Evolutionary conservation across 495 filamentous ascomycete species (phyloP).

Genomic region (Podospora fimiseda): DNA sequence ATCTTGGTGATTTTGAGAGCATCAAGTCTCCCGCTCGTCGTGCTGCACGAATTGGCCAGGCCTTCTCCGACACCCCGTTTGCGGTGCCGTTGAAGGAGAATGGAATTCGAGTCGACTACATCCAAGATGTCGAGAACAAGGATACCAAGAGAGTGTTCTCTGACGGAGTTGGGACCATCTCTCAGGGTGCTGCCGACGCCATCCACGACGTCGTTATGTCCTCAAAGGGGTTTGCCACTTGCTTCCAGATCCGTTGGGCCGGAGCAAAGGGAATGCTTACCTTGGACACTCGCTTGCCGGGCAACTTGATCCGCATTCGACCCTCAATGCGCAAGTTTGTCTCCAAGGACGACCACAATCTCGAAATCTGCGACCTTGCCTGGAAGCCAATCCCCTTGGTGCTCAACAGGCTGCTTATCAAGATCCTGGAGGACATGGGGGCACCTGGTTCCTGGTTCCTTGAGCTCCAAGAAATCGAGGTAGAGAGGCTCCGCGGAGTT

Average conservation of each 20-base stretch:
- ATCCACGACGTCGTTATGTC: slow-evolving; percentile 44
- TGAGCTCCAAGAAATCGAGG: slow-evolving; percentile 49
- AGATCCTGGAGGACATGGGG: slow-evolving; percentile 69
- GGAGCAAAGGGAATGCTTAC: slow-evolving; percentile 71
- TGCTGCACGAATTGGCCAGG: slow-evolving; percentile 77
- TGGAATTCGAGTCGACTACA: slow-evolving; percentile 26
- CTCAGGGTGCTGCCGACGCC: slow-evolving; percentile 44
- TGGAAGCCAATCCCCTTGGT: slow-evolving; percentile 59
- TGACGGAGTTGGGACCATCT: slow-evolving; percentile 74
- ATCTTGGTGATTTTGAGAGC: slow-evolving; percentile 57
- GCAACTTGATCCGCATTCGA: slow-evolving; percentile 52
- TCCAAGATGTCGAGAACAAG: slow-evolving; percentile 37
- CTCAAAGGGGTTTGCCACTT: slow-evolving; percentile 45
- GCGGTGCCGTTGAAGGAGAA: slow-evolving; percentile 35
- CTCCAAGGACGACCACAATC: slow-evolving; percentile 41
- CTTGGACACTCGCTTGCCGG: slow-evolving; percentile 52
- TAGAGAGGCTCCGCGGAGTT: slow-evolving; percentile 51
- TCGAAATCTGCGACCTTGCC: slow-evolving; percentile 71
- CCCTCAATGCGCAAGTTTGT: slow-evolving; percentile 74
- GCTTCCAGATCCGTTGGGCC: slow-evolving; percentile 64
- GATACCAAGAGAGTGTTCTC: slow-evolving; percentile 64
- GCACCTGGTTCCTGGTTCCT: slow-evolving; percentile 53
- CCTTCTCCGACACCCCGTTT: slow-evolving; percentile 70
- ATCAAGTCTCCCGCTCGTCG: slow-evolving; percentile 66
- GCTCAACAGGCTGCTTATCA: slow-evolving; percentile 72